Conservation (phyloP, 495 filamentous ascomycete species). For the Hypoxylon fuscum region DNA sequence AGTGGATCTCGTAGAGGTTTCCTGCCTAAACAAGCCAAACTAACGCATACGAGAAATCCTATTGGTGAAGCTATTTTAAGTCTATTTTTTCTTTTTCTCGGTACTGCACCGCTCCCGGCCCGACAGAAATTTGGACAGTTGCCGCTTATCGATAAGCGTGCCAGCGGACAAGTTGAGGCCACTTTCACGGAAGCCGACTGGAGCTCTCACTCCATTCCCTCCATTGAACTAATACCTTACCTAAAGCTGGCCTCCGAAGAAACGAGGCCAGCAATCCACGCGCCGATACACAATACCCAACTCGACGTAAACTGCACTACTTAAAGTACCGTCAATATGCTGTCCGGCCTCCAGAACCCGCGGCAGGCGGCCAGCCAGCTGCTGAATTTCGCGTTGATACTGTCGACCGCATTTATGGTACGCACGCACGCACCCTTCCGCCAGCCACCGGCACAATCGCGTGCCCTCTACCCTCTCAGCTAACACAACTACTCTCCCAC, state of each 20-base stretch:
- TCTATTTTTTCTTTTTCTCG: too few species aligned
- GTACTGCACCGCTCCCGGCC: too few species aligned
- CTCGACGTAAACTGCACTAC: neutral
- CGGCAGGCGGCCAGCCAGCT: constrained; percentile 88
- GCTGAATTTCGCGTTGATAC: constrained; percentile 93
- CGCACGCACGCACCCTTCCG: constrained; percentile 6
- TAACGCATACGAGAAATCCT: neutral
- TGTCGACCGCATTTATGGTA: constrained; percentile 93
- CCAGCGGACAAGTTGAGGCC: constrained; percentile 26
- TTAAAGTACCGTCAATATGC: constrained; percentile 59
- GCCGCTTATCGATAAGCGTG: constrained; percentile 27
- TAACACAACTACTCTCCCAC: constrained; percentile 3
- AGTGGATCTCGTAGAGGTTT: neutral
- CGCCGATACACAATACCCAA: neutral
- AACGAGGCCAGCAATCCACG: constrained; percentile 35
- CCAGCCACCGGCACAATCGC: neutral
- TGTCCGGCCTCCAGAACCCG: constrained; percentile 76
- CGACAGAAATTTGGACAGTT: neutral
- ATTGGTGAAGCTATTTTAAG: constrained; percentile 14
- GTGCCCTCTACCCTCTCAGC: neutral
- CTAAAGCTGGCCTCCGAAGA: constrained; percentile 38
- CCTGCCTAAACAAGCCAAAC: constrained; percentile 34
- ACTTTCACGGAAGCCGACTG: constrained; percentile 22
- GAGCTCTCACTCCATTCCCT: neutral
- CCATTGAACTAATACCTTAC: neutral